A percentile compares a stretch with the other conserved stretches of the same genome.
phyloP scores from a whole-genome alignment of 768 basidiomycete genomes.

The Chalciporus pseudorubinellus region DNA sequence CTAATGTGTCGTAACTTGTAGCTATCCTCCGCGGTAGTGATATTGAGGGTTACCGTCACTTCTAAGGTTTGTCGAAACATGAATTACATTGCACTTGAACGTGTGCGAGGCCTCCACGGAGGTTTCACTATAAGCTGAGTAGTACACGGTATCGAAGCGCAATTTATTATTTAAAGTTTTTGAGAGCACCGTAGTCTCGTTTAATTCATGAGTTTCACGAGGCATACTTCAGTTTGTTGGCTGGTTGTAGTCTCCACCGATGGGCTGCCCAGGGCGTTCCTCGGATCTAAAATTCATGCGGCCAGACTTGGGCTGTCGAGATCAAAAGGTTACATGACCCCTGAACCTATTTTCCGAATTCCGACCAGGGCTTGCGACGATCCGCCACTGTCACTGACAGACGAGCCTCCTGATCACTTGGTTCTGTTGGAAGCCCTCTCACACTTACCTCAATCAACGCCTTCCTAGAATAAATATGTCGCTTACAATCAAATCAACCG shows the following conservation, averaged over 20 bases:
- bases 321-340: not conserved
- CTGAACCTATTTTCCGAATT: slow-evolving; percentile 1
- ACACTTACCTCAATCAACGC: slow-evolving; percentile 16
- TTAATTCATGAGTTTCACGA: not conserved
- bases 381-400: not conserved
- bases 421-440: not conserved
- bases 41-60: too few relatives aligned
- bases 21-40: too few relatives aligned
- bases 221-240: not conserved
- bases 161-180: too few relatives aligned
- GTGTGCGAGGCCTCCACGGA: too few relatives aligned
- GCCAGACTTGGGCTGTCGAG: not conserved
- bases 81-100: too few relatives aligned
- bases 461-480: slow-evolving; percentile 15
- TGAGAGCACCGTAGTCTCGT: too few relatives aligned
- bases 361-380: slow-evolving; percentile 8
- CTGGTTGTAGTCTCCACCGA: not conserved
- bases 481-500: slow-evolving; percentile 31
- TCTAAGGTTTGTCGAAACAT: too few relatives aligned
- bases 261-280: not conserved
- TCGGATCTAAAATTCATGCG: not conserved
- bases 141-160: too few relatives aligned
- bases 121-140: too few relatives aligned
- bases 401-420: slow-evolving; percentile 5
- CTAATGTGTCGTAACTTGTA: too few relatives aligned